Conservation (phyloP, 2,329 filamentous ascomycete species). For the Colletotrichum somersetense region DNA sequence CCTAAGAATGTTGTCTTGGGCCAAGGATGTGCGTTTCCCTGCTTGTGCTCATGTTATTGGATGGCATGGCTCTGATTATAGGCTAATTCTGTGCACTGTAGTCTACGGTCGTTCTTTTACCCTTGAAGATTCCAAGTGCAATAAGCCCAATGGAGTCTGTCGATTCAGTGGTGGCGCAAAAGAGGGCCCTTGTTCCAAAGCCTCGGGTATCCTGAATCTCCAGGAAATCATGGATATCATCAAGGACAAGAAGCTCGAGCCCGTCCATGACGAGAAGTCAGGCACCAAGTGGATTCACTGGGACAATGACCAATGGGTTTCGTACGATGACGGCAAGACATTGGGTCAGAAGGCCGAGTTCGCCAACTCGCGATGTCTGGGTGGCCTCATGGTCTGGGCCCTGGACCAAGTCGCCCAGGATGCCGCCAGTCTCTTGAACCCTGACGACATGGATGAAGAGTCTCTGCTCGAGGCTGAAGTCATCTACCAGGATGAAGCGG, state of each 20-base stretch:
- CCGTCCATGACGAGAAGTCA: constrained; percentile 43
- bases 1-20: constrained; percentile 59
- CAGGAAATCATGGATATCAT: constrained; percentile 42
- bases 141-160: constrained; percentile 39
- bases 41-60: constrained; percentile 54
- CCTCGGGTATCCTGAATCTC: constrained; percentile 46
- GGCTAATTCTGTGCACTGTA: neutral
- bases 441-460: constrained; percentile 15
- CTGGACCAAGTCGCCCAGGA: constrained; percentile 42
- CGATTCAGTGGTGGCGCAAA: constrained; percentile 38
- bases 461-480: constrained; percentile 19
- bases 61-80: constrained; percentile 51
- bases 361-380: constrained; percentile 45
- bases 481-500: constrained; percentile 33
- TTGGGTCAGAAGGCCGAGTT: constrained; percentile 41
- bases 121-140: constrained; percentile 36
- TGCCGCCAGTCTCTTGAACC: constrained; percentile 25
- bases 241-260: constrained; percentile 26
- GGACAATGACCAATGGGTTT: constrained; percentile 48
- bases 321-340: constrained; percentile 48
- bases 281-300: constrained; percentile 48
- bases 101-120: constrained; percentile 30
- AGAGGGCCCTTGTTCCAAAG: constrained; percentile 29
- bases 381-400: constrained; percentile 47
- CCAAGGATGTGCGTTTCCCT: constrained; percentile 17